Conservation (phyloP, 306 rosid genomes). For the Styphnolobium japonicum region DNA sequence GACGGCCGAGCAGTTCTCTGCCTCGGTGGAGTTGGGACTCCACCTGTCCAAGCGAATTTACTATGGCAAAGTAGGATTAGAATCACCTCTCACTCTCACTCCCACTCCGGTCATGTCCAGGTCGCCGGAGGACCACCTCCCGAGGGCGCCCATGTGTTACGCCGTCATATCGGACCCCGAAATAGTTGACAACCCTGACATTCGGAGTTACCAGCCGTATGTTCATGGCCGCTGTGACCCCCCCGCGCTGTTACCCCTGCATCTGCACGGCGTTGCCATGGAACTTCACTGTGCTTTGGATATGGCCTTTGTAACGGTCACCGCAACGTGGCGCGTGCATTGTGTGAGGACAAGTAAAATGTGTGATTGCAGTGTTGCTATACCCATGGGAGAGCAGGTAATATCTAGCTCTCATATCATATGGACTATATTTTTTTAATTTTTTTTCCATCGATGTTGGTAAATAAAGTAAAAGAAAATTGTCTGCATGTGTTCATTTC, state of each 20-base stretch:
- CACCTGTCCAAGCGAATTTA: constrained; percentile 50
- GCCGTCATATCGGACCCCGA: constrained; percentile 55
- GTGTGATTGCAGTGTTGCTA: constrained; percentile 56
- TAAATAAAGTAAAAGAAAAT: background rate
- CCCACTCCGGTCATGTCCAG: constrained; percentile 25
- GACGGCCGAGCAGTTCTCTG: constrained; percentile 42
- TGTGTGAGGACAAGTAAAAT: constrained; percentile 43
- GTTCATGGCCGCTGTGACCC: constrained; percentile 58
- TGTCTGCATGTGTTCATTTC: too few species aligned
- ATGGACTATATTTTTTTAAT: too few species aligned
- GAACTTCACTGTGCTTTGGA: constrained; percentile 45
- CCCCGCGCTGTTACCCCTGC: constrained; percentile 59
- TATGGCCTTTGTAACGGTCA: constrained; percentile 42
- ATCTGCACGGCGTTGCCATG: constrained; percentile 44
- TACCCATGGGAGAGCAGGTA: constrained; percentile 67
- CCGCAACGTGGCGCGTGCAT: constrained; percentile 66
- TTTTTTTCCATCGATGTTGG: background rate
- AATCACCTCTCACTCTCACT: too few species aligned
- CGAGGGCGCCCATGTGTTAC: constrained; percentile 55
- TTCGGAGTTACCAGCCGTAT: constrained; percentile 72
- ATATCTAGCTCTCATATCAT: too few species aligned
- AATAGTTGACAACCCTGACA: constrained; percentile 62
- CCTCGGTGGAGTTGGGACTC: constrained; percentile 49
- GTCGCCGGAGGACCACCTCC: constrained; percentile 30
- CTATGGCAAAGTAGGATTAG: constrained; percentile 55